Evolutionary conservation across 805 yeast genomes (phyloP), one percentile per base, ranked within the genome.

Genomic region (Scheffersomyces spartinae): DNA sequence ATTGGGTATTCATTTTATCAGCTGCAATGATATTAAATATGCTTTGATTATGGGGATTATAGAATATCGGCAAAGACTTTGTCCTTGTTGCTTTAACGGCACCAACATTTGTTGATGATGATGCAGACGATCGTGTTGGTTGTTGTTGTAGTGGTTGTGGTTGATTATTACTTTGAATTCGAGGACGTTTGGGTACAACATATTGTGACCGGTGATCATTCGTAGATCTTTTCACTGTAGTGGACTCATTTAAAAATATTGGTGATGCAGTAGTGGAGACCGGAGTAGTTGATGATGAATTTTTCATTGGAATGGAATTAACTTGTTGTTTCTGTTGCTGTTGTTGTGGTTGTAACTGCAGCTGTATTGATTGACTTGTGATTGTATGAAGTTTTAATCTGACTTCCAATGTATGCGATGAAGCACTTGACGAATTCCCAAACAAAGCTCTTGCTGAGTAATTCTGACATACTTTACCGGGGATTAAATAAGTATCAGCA

Each of bases 381-480:
- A 16, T 21, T 12, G 54, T 52, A 32, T 57, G 64, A 25, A 60
- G 45, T 35, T 60, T 57, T 26, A 60, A 40, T 20, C 65, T 36
- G 15, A 60, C 48, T 39, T 60, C 67, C 18, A 60, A 42, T 3
- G 65, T 60, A 26, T 54, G 38, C 1, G 60, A 43, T 8, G 58
- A 45, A 6, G 36, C 32, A 26, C 38, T 41, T 15, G 51, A 41
- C 27, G 53, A 53, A 35, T 59, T 60, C 24, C 55, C 55, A 40
- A 49, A 49, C 11, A 49, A 33, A 24, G 43, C 55, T 27, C 56
- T 56, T 6, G 67, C 64, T 1, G 61, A 53, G 9, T 59, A 42
- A 33, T 59, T 60, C 35, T 58, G 66, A 34, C 66, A 59, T 9
- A 60, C 64, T 30, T 65, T 40, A 3, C 66, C 67, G 1, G 66